phyloP scores from a whole-genome alignment of 2,329 filamentous ascomycete species.

The Arachnomyces sp. region DNA sequence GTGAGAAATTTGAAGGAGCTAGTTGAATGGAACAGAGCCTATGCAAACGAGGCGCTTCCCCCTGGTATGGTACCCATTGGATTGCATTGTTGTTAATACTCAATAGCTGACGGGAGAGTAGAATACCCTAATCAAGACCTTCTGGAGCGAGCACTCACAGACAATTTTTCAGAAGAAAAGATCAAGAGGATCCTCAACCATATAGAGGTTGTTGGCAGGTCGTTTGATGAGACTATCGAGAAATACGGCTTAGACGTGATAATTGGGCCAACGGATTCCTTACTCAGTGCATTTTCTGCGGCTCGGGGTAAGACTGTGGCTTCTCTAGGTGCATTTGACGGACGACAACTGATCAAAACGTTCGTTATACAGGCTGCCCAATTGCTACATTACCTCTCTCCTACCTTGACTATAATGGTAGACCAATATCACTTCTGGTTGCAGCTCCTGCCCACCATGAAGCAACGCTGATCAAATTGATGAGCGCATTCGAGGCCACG shows the following conservation, averaged over 20 bases:
- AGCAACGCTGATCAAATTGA: too few species aligned
- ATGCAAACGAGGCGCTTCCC: slow-evolving; percentile 3
- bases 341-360: too few species aligned
- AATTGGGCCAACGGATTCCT: slow-evolving; percentile 1
- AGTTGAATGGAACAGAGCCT: slow-evolving; percentile 1
- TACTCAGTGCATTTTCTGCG: background rate
- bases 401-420: too few species aligned
- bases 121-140: slow-evolving; percentile 4
- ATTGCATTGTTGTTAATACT: too few species aligned
- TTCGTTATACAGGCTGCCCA: too few species aligned
- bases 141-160: background rate
- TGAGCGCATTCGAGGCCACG: too few species aligned
- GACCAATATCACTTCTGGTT: too few species aligned
- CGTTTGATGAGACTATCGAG: slow-evolving; percentile 7
- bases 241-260: slow-evolving; percentile 7
- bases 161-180: background rate
- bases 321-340: too few species aligned
- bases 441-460: too few species aligned
- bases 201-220: background rate
- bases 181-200: background rate
- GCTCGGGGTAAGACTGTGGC: background rate
- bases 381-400: too few species aligned
- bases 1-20: slow-evolving; percentile 2
- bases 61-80: background rate
- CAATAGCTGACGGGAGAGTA: background rate